Base-by-base conservation (phyloP, 2,329 filamentous ascomycete species). In the Boeremia exigua region DNA sequence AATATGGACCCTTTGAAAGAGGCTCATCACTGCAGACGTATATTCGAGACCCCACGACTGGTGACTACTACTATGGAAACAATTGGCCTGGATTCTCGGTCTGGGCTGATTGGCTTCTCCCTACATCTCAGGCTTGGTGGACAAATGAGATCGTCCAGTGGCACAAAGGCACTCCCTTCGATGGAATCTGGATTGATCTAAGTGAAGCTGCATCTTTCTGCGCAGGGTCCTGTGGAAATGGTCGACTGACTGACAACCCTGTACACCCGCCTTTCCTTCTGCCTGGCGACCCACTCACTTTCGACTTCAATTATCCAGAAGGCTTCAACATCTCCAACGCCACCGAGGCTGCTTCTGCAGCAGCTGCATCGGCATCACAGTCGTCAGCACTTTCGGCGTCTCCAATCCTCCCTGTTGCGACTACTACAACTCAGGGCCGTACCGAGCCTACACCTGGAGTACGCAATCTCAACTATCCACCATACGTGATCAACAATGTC, bases 401-500 rank as follows among this genome's bases (percentile, higher is more conserved):
- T 32, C 59, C 66, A 11, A 53, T 65, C 19, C 48, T 69, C 5
- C 60, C 66, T 12, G 66, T 63, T 7, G 48, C 61, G 1, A 73
- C 70, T 0, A 66, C 59, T 3, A 63, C 77, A 0, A 75, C 75
- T 5, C 86, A 84, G 60, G 71, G 84, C 44, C 80, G 82, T 2
- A 85, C 82, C 0, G 85, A 79, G 2, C 84, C 86, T 2, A 88
- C 85, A 0, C 79, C 83, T 0, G 87, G 86, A 1, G 77, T 80
- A 10, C 82, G 89, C 11, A 82, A 91, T 63, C 73, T 92, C 48
- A 84, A 90, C 66, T 82, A 86, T 61, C 90, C 90, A 15, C 87
- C 89, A 2, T 93, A 93, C 66, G 83, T 85, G 7, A 88, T 92
- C 70, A 87, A 92, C 71, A 85, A 92, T 69, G 83, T 85, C 38